These are phyloP conservation scores for Nakazawaea wickerhamii DNA, from an alignment of 805 yeast genomes.

Conservation along the genomic window DNA sequence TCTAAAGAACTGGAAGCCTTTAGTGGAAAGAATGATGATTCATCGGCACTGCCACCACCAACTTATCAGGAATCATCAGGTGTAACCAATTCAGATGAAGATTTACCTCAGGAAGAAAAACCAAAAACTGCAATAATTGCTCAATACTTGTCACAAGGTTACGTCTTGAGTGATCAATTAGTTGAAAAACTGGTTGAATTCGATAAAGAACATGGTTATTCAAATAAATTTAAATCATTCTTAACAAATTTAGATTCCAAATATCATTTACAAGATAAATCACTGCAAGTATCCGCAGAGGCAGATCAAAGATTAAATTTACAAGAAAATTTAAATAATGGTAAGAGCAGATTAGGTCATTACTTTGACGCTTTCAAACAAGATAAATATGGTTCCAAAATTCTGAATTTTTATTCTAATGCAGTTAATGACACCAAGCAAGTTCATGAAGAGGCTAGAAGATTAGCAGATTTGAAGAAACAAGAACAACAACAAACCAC, in stretches of 20 bases:
- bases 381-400: constrained; percentile 48
- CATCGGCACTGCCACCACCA: constrained; percentile 9
- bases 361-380: constrained; percentile 43
- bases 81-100: constrained; percentile 23
- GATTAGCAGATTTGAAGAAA: constrained; percentile 59
- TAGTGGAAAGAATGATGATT: constrained; percentile 10
- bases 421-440: constrained; percentile 52
- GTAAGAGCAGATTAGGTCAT: constrained; percentile 32
- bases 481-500: constrained; percentile 18
- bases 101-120: constrained; percentile 68
- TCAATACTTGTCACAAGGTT: constrained; percentile 71
- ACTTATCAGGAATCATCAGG: constrained; percentile 15
- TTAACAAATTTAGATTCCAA: constrained; percentile 50
- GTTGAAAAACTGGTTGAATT: constrained; percentile 55
- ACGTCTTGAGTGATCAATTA: constrained; percentile 56
- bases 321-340: constrained; percentile 31
- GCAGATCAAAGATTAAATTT: constrained; percentile 38
- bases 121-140: constrained; percentile 75
- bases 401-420: constrained; percentile 54
- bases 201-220: constrained; percentile 60
- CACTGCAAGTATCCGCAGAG: constrained; percentile 24
- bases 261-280: constrained; percentile 55
- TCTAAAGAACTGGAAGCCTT: constrained; percentile 10
- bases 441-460: constrained; percentile 69
- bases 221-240: constrained; percentile 51